A percentile compares a stretch with the other conserved stretches of the same genome.
Conservation (phyloP, 2,329 filamentous ascomycete species). For the Aspergillus aculeatinus region DNA sequence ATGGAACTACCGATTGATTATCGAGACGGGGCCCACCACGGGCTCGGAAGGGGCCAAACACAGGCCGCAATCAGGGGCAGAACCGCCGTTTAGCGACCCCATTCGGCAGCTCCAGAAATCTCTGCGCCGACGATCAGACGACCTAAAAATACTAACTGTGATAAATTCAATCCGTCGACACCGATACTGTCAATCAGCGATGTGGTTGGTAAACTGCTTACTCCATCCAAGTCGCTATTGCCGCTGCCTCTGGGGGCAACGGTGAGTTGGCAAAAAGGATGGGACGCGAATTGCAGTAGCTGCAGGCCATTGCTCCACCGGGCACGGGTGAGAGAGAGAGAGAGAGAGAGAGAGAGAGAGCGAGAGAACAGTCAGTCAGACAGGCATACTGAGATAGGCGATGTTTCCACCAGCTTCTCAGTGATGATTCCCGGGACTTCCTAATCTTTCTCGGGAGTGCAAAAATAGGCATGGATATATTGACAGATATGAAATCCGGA, state of each 20-base stretch:
- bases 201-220: background rate
- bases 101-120: constrained; percentile 2
- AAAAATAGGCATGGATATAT: background rate
- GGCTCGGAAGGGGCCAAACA: background rate
- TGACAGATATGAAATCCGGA: background rate
- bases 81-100: background rate
- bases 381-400: background rate
- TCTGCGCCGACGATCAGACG: constrained; percentile 8
- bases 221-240: background rate
- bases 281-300: background rate
- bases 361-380: background rate
- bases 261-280: constrained; percentile 5
- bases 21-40: constrained; percentile 5
- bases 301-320: background rate
- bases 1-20: constrained; percentile 3
- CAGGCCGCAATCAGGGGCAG: constrained; percentile 4
- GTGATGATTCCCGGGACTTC: background rate
- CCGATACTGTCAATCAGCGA: background rate
- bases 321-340: background rate
- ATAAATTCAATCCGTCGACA: background rate
- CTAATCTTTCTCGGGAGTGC: background rate
- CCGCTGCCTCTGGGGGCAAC: background rate
- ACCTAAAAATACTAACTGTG: constrained; percentile 5
- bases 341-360: background rate
- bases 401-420: background rate